These are phyloP conservation scores for Curvularia hawaiiensis DNA, from an alignment of 2,329 filamentous ascomycete genomes.

Conservation along the genomic window DNA sequence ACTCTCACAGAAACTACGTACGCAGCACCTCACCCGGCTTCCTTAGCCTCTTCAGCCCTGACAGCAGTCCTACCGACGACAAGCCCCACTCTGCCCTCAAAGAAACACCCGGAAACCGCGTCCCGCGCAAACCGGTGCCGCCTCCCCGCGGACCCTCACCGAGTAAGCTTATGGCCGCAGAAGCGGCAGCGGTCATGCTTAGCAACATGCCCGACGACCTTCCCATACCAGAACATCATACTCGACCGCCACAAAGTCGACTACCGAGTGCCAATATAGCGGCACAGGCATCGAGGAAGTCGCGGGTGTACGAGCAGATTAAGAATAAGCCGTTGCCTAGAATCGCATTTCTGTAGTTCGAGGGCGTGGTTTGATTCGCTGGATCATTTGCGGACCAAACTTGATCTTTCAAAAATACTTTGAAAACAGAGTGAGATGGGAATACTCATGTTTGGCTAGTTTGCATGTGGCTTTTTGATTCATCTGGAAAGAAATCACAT, in stretches of 20 bases:
- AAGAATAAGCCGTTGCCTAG: slow-evolving; percentile 39
- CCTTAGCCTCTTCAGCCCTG: slow-evolving; percentile 25
- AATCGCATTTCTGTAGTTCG: slow-evolving; percentile 27
- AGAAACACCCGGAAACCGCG: slow-evolving; percentile 21
- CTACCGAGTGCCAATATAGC: neutral
- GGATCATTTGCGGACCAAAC: neutral
- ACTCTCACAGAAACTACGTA: slow-evolving; percentile 2
- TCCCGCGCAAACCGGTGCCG: slow-evolving; percentile 8
- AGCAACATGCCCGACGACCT: slow-evolving; percentile 17
- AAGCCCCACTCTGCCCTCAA: neutral
- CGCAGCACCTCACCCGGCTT: slow-evolving; percentile 25
- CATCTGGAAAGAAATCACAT: neutral
- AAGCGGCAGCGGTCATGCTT: slow-evolving; percentile 12
- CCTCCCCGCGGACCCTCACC: slow-evolving; percentile 18
- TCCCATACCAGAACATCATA: neutral
- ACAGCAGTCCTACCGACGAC: slow-evolving; percentile 12
- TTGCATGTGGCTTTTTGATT: neutral
- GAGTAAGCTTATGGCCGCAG: slow-evolving; percentile 4
- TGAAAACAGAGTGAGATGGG: neutral
- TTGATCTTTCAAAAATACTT: neutral
- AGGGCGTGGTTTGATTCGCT: neutral
- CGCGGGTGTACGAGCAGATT: slow-evolving; percentile 25
- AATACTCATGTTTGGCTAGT: neutral
- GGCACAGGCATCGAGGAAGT: slow-evolving; percentile 6
- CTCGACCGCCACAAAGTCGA: neutral